phyloP scores from a whole-genome alignment of 192 early-diverging fungal species.

The Coemansia sp. region DNA sequence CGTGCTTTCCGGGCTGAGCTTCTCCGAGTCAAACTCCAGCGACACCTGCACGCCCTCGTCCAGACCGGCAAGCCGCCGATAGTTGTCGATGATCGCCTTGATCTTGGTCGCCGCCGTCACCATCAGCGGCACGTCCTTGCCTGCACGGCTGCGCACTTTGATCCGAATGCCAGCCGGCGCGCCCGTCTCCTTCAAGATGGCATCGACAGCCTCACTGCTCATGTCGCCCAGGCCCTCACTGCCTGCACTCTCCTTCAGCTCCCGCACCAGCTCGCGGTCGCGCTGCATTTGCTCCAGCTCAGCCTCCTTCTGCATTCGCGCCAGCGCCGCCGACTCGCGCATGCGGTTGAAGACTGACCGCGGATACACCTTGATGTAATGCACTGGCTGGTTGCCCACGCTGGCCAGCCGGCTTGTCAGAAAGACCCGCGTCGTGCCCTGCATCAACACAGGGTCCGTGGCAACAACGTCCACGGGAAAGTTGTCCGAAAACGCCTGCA shows the following conservation, averaged over 20 bases:
- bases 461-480: constrained; percentile 27
- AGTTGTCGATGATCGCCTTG: constrained; percentile 47
- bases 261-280: constrained; percentile 23
- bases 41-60: constrained; percentile 2
- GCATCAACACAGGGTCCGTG: constrained; percentile 33
- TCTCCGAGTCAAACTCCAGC: constrained; percentile 59
- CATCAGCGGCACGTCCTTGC: constrained; percentile 31
- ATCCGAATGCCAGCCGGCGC: constrained; percentile 19
- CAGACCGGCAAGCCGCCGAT: constrained; percentile 38
- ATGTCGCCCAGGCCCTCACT: not conserved
- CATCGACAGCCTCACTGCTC: not conserved
- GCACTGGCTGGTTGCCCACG: constrained; percentile 20
- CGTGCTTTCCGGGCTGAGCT: constrained; percentile 35
- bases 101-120: constrained; percentile 38
- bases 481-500: constrained; percentile 24
- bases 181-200: constrained; percentile 5
- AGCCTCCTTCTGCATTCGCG: constrained; percentile 6
- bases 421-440: constrained; percentile 28
- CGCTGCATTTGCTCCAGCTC: constrained; percentile 30
- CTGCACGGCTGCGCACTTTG: constrained; percentile 31
- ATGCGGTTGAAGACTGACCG: constrained; percentile 30
- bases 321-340: constrained; percentile 22
- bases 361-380: constrained; percentile 34
- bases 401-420: constrained; percentile 26
- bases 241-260: constrained; percentile 8